These are phyloP conservation scores for Mycena capillaripes DNA, from an alignment of 768 basidiomycete genomes.

Conservation along the genomic window DNA sequence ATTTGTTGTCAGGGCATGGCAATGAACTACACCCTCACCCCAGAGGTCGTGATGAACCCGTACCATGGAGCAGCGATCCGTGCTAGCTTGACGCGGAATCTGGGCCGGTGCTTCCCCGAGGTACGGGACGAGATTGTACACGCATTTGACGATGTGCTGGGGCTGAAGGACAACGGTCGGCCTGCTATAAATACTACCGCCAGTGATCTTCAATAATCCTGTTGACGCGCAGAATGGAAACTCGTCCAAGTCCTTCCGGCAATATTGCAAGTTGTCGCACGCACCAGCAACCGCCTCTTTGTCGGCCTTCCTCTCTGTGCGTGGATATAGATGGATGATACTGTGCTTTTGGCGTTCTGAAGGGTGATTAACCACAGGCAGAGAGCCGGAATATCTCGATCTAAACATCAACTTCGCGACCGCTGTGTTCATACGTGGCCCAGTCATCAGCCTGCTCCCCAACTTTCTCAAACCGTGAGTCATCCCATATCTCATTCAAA, in stretches of 20 bases:
- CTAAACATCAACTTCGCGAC: too few species aligned
- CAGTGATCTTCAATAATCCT: not conserved
- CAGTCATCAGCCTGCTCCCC: too few species aligned
- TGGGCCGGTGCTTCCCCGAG: not conserved
- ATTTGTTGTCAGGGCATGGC: too few species aligned
- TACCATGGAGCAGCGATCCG: not conserved
- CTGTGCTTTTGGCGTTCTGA: too few species aligned
- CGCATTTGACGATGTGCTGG: not conserved
- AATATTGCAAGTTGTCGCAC: not conserved
- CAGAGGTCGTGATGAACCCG: not conserved
- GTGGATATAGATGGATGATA: not conserved
- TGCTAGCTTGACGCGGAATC: not conserved
- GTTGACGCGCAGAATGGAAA: not conserved
- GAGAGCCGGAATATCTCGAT: not conserved
- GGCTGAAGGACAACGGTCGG: not conserved
- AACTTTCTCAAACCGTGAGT: too few species aligned
- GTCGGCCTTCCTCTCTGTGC: not conserved
- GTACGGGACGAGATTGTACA: constrained; percentile 25
- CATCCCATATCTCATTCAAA: too few species aligned
- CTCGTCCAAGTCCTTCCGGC: not conserved
- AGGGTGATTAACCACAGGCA: too few species aligned
- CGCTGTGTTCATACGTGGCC: too few species aligned
- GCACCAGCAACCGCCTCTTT: not conserved
- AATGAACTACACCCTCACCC: too few species aligned
- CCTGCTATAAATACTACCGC: not conserved